Evolutionary conservation across 1,139 yeast genomes (phyloP).

Genomic region (Geotrichum europaeum): DNA sequence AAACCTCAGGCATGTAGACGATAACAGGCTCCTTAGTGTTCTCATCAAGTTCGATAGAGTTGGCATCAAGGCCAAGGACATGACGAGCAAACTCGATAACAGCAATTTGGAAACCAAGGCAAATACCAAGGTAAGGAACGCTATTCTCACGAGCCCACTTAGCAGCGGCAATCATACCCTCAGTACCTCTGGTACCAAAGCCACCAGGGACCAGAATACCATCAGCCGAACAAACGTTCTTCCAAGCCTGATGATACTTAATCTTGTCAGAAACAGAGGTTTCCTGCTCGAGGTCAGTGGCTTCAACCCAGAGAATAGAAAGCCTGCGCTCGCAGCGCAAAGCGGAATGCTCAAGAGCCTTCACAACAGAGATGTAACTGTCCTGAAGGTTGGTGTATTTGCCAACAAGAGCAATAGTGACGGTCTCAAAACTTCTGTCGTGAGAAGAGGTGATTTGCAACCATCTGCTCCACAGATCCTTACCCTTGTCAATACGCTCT

Average conservation of each 20-base stretch:
- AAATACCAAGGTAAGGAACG: slow-evolving; percentile 92
- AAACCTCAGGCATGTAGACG: slow-evolving; percentile 97
- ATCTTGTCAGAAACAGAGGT: slow-evolving; percentile 59
- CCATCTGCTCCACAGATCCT: slow-evolving; percentile 70
- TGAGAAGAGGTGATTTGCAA: slow-evolving; percentile 64
- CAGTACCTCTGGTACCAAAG: slow-evolving; percentile 94
- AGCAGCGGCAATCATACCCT: slow-evolving; percentile 97
- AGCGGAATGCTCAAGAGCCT: slow-evolving; percentile 90
- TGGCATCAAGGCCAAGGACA: slow-evolving; percentile 66
- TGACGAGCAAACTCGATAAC: slow-evolving; percentile 89
- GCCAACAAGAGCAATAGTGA: slow-evolving; percentile 93
- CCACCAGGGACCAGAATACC: slow-evolving; percentile 99
- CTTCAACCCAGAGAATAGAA: slow-evolving; percentile 93
- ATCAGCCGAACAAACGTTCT: slow-evolving; percentile 85
- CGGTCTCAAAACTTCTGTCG: slow-evolving; percentile 79
- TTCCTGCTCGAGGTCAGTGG: slow-evolving; percentile 78
- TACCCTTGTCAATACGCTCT: slow-evolving; percentile 62
- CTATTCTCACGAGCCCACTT: slow-evolving; percentile 95
- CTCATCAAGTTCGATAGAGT: slow-evolving; percentile 80
- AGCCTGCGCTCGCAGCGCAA: slow-evolving; percentile 81
- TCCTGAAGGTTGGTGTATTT: slow-evolving; percentile 94
- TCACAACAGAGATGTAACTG: slow-evolving; percentile 89
- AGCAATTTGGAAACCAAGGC: slow-evolving; percentile 96
- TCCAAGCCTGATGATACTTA: slow-evolving; percentile 94
- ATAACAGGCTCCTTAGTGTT: slow-evolving; percentile 67